Evolutionary conservation across 805 yeast genomes (phyloP).

Genomic region (Isabelozyma pseudorhagii): DNA sequence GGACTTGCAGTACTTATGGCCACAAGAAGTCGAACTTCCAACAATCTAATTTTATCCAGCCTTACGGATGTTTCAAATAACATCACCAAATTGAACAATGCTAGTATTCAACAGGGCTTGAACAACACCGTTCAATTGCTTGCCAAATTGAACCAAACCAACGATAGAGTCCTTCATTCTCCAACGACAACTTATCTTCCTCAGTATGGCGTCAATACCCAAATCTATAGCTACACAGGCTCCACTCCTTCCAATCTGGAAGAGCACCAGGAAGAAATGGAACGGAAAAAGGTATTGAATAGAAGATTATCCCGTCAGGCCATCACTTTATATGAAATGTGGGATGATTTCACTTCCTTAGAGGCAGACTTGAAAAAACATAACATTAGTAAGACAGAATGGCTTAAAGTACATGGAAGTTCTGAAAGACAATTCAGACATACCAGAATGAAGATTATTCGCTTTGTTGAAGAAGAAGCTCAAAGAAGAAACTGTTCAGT

Average conservation of each 20-base stretch:
- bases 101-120: constrained; percentile 11
- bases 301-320: constrained; percentile 26
- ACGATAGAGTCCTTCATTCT: constrained; percentile 1
- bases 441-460: constrained; percentile 23
- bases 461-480: constrained; percentile 29
- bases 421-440: constrained; percentile 27
- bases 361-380: constrained; percentile 20
- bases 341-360: constrained; percentile 30
- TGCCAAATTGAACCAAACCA: constrained; percentile 7
- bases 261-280: constrained; percentile 4
- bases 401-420: constrained; percentile 28
- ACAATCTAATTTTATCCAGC: constrained; percentile 11
- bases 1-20: constrained; percentile 9
- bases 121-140: constrained; percentile 14
- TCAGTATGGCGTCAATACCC: constrained; percentile 1
- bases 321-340: constrained; percentile 25
- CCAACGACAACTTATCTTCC: constrained; percentile 1
- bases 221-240: neutral
- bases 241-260: constrained; percentile 1
- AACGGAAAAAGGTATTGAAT: constrained; percentile 16
- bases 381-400: constrained; percentile 23
- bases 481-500: constrained; percentile 11
- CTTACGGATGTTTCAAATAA: constrained; percentile 8
- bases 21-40: constrained; percentile 7
- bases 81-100: constrained; percentile 5